Percentiles rank a stretch among this genome's conserved stretches.
Conservation (phyloP, 179 eudicot genomes). For the Silene vulgaris region DNA sequence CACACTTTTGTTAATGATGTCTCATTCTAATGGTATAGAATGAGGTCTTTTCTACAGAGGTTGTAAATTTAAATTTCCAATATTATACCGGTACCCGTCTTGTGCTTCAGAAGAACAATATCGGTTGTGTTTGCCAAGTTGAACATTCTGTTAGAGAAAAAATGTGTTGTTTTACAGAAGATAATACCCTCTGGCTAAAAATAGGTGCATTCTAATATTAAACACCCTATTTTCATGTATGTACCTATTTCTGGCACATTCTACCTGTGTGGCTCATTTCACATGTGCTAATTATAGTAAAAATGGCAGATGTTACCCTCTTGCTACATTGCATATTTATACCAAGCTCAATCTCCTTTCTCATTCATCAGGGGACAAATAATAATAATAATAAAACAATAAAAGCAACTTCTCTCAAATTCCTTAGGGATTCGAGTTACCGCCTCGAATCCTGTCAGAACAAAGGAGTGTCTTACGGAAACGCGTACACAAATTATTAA, state of each 20-base stretch:
- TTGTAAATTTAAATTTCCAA: too few relatives aligned
- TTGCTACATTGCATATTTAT: neutral
- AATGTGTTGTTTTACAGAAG: too few relatives aligned
- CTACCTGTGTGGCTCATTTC: neutral
- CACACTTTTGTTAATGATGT: too few relatives aligned
- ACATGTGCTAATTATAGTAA: slow-evolving; percentile 2
- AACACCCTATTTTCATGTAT: neutral
- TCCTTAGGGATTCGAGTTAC: slow-evolving; percentile 8
- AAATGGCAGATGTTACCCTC: neutral
- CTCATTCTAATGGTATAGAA: too few relatives aligned
- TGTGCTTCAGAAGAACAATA: too few relatives aligned
- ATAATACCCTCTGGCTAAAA: too few relatives aligned
- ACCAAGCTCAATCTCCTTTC: neutral
- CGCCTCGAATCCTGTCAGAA: slow-evolving; percentile 20
- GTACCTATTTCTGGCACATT: neutral
- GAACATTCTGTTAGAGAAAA: too few relatives aligned
- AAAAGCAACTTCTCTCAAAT: neutral
- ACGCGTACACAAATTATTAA: neutral
- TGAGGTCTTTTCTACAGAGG: too few relatives aligned
- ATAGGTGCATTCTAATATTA: neutral
- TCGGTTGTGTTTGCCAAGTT: too few relatives aligned
- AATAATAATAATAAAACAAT: neutral
- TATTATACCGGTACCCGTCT: too few relatives aligned
- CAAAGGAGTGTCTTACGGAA: slow-evolving; percentile 12
- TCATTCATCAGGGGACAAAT: neutral